These are phyloP conservation scores for Leishmania braziliensis DNA, from an alignment of 208 protist species.

Conservation along the genomic window DNA sequence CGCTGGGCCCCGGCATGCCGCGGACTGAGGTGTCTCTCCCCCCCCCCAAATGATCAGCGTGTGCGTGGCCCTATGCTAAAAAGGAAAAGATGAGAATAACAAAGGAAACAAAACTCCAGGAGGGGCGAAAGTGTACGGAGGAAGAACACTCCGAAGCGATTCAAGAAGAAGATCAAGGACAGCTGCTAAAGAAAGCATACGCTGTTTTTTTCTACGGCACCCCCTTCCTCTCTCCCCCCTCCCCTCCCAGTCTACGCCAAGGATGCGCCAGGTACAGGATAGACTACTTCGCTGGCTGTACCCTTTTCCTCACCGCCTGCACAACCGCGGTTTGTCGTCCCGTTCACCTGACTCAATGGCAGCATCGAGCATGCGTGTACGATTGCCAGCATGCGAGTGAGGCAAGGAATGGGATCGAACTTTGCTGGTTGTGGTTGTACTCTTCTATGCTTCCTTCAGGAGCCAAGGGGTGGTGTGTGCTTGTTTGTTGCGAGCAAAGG, in stretches of 20 bases:
- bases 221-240: neutral
- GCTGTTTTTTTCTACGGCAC: neutral
- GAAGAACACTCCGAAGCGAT: neutral
- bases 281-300: neutral
- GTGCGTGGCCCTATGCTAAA: neutral
- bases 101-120: neutral
- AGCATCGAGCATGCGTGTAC: neutral
- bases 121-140: neutral
- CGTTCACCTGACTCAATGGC: neutral
- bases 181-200: neutral
- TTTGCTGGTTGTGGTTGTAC: neutral
- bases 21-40: neutral
- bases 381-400: neutral
- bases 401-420: neutral
- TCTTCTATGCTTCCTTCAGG: neutral
- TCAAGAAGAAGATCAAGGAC: neutral
- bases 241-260: neutral
- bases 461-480: neutral
- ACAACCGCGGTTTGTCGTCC: neutral
- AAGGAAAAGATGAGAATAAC: neutral
- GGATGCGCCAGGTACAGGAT: neutral
- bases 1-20: neutral
- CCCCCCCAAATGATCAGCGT: neutral
- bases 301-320: neutral
- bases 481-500: neutral